Conservation (phyloP, 1,284 basidiomycete genomes). For the Apiotrichum brassicae region DNA sequence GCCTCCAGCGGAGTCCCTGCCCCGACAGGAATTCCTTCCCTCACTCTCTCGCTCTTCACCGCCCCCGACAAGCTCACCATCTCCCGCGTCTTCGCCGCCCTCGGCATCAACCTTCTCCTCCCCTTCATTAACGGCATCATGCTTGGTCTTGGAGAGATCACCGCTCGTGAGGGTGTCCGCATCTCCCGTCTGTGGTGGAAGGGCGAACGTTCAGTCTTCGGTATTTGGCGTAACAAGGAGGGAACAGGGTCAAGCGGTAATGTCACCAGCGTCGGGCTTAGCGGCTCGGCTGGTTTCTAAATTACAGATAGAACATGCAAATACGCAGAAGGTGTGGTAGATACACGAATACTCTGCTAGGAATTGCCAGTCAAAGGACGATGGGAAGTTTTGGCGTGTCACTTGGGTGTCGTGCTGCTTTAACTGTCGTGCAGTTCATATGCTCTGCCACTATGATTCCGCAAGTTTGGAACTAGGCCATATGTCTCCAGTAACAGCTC, state of each 20-base stretch:
- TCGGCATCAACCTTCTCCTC: slow-evolving; percentile 85
- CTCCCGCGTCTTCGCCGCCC: slow-evolving; percentile 66
- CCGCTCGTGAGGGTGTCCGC: slow-evolving; percentile 77
- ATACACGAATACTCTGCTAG: too few species aligned
- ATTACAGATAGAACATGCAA: neutral
- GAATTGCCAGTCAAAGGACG: too few species aligned
- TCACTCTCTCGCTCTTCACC: slow-evolving; percentile 74
- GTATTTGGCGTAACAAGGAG: slow-evolving; percentile 14
- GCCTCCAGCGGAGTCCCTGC: neutral
- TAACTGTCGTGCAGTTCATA: too few species aligned
- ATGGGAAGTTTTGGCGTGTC: too few species aligned
- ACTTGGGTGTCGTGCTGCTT: too few species aligned
- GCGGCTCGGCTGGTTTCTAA: slow-evolving; percentile 20
- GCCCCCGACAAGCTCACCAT: slow-evolving; percentile 69
- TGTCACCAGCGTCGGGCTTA: slow-evolving; percentile 35
- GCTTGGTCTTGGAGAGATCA: slow-evolving; percentile 97
- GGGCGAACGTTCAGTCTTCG: slow-evolving; percentile 30
- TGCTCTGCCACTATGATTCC: too few species aligned
- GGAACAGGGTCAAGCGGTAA: slow-evolving; percentile 14
- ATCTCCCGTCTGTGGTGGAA: slow-evolving; percentile 53
- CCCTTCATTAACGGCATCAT: slow-evolving; percentile 97
- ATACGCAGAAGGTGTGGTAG: too few species aligned
- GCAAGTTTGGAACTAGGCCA: too few species aligned
- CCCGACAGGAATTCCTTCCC: slow-evolving; percentile 47
- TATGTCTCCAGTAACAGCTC: too few species aligned